Evolutionary conservation across 106 monocot genomes (phyloP), one percentile per base, ranked within the genome.

Genomic region (Phalaenopsis equestris): DNA sequence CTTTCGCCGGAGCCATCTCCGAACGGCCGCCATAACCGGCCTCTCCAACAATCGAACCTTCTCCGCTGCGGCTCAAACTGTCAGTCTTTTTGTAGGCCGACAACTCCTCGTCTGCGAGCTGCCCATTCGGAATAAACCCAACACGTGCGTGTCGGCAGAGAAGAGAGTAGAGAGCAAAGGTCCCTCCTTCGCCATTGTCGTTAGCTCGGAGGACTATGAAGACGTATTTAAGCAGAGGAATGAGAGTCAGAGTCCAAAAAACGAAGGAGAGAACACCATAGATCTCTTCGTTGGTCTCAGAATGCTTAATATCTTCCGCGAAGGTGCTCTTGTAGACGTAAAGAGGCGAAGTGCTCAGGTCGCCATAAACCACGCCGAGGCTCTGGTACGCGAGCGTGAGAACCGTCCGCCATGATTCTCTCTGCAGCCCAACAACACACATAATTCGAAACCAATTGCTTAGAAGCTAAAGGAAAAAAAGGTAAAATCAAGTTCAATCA

Each of bases 161-260:
- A 42, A 97, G 84, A 1, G 92, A 94, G 82, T 97, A 94, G 55
- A 97, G 90, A 5, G 93, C 96, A 68, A 97, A 97, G 39, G 96
- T 97, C 46, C 94, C 93, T 7, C 96, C 96, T 56, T 97, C 96
- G 8, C 96, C 96, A 55, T 94, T 90, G 75, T 97, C 94, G 37
- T 97, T 90, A 5, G 92, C 96, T 43, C 89, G 76, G 24, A 94
- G 87, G 4, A 94, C 94, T 42, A 97, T 89, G 78, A 92, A 92
- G 73, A 97, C 96, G 76, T 97, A 97, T 78, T 97, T 97, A 56
- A 97, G 75, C 3, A 94, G 79, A 8, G 96, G 94, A 12, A 94
- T 80, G 16, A 97, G 86, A 5, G 96, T 94, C 10, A 97, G 87
- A 0, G 94, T 97, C 96, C 96, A 94, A 80, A 94, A 97, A 7